These are phyloP conservation scores for Wallacemonas collosoma DNA, from an alignment of 208 protist genomes.

Conservation along the genomic window DNA sequence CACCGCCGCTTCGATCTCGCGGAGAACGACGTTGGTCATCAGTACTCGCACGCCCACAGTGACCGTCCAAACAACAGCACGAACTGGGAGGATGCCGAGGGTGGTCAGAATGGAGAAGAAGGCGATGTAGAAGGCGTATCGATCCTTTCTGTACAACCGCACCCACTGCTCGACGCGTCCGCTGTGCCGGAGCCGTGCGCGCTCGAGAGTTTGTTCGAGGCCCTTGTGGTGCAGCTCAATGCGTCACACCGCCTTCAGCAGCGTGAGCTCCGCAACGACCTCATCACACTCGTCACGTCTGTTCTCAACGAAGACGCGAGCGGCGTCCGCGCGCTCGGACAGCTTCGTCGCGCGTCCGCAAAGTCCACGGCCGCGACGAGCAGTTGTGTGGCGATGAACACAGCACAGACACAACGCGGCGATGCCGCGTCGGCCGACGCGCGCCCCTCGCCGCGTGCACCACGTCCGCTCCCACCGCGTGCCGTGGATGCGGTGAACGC, in stretches of 20 bases:
- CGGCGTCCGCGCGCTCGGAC: slow-evolving; percentile 18
- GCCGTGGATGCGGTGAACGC: slow-evolving; percentile 67
- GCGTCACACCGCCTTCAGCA: slow-evolving; percentile 46
- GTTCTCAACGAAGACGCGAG: slow-evolving; percentile 43
- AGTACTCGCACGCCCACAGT: too few species aligned
- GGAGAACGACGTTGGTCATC: neutral
- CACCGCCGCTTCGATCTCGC: neutral
- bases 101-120: neutral
- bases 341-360: slow-evolving; percentile 16
- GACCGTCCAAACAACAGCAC: too few species aligned
- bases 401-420: too few species aligned
- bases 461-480: slow-evolving; percentile 23
- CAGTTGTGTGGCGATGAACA: too few species aligned
- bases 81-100: neutral
- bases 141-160: too few species aligned
- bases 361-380: slow-evolving; percentile 23
- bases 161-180: neutral
- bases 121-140: neutral
- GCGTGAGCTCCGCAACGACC: slow-evolving; percentile 71
- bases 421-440: too few species aligned
- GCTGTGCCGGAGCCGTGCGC: slow-evolving; percentile 30
- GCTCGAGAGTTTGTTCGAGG: slow-evolving; percentile 54
- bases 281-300: slow-evolving; percentile 47
- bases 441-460: neutral
- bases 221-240: slow-evolving; percentile 59